Evolutionary conservation across 106 monocot genomes (phyloP).

Genomic region (Cymbidium sinense): DNA sequence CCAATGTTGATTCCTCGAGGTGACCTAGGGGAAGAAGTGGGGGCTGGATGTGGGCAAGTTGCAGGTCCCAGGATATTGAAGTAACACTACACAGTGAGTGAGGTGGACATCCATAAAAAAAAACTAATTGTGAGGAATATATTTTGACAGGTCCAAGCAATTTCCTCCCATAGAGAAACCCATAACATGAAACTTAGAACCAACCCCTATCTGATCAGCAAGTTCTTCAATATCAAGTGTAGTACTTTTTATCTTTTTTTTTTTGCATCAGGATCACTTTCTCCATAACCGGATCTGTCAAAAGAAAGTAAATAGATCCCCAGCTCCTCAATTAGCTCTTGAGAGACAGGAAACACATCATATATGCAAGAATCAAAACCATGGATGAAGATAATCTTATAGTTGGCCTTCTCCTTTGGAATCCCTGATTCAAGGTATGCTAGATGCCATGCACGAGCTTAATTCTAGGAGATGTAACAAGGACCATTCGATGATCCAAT

Average conservation of each 20-base stretch:
- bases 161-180: slow-evolving; percentile 77
- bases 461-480: slow-evolving; percentile 51
- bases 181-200: slow-evolving; percentile 63
- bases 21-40: no score
- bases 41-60: no score
- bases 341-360: slow-evolving; percentile 32
- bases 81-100: no score
- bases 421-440: slow-evolving; percentile 69
- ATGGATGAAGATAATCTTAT: slow-evolving; percentile 66
- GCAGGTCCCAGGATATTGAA: no score
- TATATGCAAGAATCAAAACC: slow-evolving; percentile 55
- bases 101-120: no score
- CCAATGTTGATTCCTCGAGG: no score
- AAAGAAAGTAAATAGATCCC: slow-evolving; percentile 62
- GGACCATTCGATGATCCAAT: slow-evolving; percentile 56
- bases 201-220: slow-evolving; percentile 53
- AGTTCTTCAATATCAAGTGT: slow-evolving; percentile 79
- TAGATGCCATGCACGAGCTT: slow-evolving; percentile 70
- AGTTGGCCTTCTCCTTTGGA: slow-evolving; percentile 54
- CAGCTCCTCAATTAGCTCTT: slow-evolving; percentile 56
- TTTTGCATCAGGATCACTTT: slow-evolving; percentile 87
- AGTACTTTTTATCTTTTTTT: slow-evolving; percentile 50
- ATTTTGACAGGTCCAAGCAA: slow-evolving; percentile 71
- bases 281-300: slow-evolving; percentile 92
- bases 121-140: slow-evolving; percentile 55